These are phyloP conservation scores for Collybia nuda DNA, from an alignment of 768 basidiomycete genomes.

Conservation along the genomic window DNA sequence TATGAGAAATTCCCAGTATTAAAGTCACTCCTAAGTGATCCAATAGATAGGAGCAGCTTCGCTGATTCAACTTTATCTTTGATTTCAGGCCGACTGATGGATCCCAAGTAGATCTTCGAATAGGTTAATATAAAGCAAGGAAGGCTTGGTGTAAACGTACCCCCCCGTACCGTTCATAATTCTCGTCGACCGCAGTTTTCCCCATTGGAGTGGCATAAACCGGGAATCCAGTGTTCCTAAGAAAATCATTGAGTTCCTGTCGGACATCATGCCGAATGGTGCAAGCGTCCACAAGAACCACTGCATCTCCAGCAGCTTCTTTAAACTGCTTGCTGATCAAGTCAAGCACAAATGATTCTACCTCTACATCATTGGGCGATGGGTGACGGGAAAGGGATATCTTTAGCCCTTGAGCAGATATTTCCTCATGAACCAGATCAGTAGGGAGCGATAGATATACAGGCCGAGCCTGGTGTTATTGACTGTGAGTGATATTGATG, in stretches of 20 bases:
- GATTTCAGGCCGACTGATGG: constrained; percentile 62
- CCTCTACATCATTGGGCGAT: constrained; percentile 53
- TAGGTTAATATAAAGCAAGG: constrained; percentile 1
- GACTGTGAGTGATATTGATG: not conserved
- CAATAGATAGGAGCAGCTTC: constrained; percentile 75
- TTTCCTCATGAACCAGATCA: constrained; percentile 70
- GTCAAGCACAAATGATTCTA: constrained; percentile 70
- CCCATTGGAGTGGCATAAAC: constrained; percentile 83
- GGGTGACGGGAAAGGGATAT: constrained; percentile 51
- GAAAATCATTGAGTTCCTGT: constrained; percentile 61
- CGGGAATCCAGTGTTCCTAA: constrained; percentile 65
- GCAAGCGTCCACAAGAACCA: constrained; percentile 84
- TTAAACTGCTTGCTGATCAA: constrained; percentile 68
- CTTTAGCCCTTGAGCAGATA: constrained; percentile 62
- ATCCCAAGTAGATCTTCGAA: constrained; percentile 72
- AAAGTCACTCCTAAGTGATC: constrained; percentile 73
- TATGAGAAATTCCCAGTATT: constrained; percentile 90
- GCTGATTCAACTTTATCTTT: constrained; percentile 74
- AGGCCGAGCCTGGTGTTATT: constrained; percentile 61
- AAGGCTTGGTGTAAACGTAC: constrained; percentile 39
- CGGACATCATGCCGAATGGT: constrained; percentile 69
- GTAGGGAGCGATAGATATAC: constrained; percentile 88
- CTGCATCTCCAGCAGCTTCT: constrained; percentile 62
- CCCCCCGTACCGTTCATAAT: constrained; percentile 73
- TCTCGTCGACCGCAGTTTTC: constrained; percentile 74